Percentiles rank a stretch among this genome's conserved stretches.
Evolutionary conservation across 2,329 filamentous ascomycete genomes (phyloP).

Genomic region (Fusarium avenaceum): DNA sequence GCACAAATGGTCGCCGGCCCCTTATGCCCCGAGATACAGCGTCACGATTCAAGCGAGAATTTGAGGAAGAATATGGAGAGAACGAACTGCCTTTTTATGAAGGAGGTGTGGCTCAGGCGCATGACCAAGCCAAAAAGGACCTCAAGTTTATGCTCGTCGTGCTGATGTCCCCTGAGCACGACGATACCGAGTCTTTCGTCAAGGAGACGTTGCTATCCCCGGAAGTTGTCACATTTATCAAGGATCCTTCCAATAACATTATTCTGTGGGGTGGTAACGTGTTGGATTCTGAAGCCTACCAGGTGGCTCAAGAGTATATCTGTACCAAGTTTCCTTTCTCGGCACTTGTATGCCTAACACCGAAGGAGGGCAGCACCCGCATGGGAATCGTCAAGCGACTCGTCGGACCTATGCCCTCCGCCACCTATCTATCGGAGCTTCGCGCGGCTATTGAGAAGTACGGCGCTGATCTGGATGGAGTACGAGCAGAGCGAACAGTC

Average conservation of each 20-base stretch:
- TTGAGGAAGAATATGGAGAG: constrained; percentile 91
- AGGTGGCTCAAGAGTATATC: constrained; percentile 87
- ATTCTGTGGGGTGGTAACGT: constrained; percentile 95
- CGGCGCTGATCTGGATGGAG: constrained; percentile 78
- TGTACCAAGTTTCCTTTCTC: constrained; percentile 95
- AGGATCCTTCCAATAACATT: constrained; percentile 81
- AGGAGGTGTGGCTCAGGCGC: constrained; percentile 89
- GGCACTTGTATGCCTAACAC: constrained; percentile 87
- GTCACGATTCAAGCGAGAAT: constrained; percentile 88
- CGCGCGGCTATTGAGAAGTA: constrained; percentile 80
- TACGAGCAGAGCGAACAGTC: constrained; percentile 81
- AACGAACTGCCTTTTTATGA: constrained; percentile 83
- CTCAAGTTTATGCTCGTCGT: constrained; percentile 92
- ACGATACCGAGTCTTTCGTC: constrained; percentile 87
- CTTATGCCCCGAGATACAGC: constrained; percentile 90
- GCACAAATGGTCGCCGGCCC: constrained; percentile 78
- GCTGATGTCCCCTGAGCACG: constrained; percentile 91
- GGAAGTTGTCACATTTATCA: constrained; percentile 80
- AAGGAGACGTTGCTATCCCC: constrained; percentile 83
- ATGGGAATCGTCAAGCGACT: constrained; percentile 92
- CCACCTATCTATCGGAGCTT: constrained; percentile 82
- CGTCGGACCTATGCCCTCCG: constrained; percentile 76
- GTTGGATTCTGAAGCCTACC: constrained; percentile 92
- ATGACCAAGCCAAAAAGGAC: constrained; percentile 90
- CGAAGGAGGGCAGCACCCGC: constrained; percentile 82